Evolutionary conservation across 805 yeast genomes (phyloP).

Genomic region (Myxozyma nipponensis): DNA sequence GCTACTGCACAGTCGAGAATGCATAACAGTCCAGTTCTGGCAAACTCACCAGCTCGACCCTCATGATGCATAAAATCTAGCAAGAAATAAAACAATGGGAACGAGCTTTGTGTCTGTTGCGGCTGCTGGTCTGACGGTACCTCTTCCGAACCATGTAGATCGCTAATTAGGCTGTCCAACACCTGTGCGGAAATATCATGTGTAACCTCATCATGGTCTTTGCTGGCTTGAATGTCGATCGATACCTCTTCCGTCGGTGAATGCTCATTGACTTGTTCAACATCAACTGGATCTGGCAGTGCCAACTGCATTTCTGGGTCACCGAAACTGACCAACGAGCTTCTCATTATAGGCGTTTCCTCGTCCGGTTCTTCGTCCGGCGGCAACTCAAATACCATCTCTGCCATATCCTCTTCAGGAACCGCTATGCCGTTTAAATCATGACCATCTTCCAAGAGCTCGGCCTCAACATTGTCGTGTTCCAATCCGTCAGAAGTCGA

Average conservation of each 20-base stretch:
- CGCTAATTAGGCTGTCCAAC: constrained; percentile 14
- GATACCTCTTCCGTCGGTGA: not conserved
- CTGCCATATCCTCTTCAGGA: constrained; percentile 18
- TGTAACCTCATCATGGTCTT: not conserved
- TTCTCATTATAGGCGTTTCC: not conserved
- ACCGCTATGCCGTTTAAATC: not conserved
- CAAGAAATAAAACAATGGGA: constrained; percentile 32
- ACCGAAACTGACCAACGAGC: not conserved
- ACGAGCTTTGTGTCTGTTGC: constrained; percentile 13
- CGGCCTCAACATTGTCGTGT: not conserved
- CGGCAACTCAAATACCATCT: constrained; percentile 18
- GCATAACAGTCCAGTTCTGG: constrained; percentile 32
- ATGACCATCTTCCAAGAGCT: not conserved
- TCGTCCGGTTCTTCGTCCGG: not conserved
- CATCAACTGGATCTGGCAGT: constrained; percentile 6
- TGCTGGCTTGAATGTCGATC: not conserved
- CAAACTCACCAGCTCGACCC: constrained; percentile 31
- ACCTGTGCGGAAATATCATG: constrained; percentile 1
- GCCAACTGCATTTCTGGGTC: not conserved
- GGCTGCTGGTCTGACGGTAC: not conserved
- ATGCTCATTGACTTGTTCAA: not conserved
- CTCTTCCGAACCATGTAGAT: constrained; percentile 3
- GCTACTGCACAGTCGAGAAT: constrained; percentile 29
- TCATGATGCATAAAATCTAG: constrained; percentile 32
- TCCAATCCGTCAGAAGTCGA: not conserved